These are phyloP conservation scores for Populus davidiana DNA, from an alignment of 345 rosid genomes.

Conservation along the genomic window DNA sequence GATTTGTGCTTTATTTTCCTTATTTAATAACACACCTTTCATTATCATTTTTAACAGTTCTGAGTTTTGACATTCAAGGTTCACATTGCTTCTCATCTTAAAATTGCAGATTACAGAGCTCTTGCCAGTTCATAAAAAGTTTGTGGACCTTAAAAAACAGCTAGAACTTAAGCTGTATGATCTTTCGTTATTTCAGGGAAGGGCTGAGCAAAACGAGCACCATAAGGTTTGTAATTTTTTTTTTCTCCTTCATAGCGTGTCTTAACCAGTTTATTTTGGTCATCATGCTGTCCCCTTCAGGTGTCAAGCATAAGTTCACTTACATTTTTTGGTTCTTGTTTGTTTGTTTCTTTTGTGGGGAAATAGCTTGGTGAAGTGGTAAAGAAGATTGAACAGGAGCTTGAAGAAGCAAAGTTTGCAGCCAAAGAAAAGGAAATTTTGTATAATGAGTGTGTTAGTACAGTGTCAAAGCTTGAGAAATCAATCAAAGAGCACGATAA, in stretches of 20 bases:
- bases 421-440: constrained; percentile 63
- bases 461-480: constrained; percentile 61
- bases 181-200: constrained; percentile 75
- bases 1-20: neutral
- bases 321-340: constrained; percentile 5
- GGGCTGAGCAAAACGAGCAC: constrained; percentile 96
- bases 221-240: constrained; percentile 58
- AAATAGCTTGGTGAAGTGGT: constrained; percentile 76
- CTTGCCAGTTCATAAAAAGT: constrained; percentile 69
- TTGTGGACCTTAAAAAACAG: constrained; percentile 62
- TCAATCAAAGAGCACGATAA: constrained; percentile 76
- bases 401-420: constrained; percentile 60
- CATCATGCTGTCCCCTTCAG: constrained; percentile 7
- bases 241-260: constrained; percentile 1
- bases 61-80: neutral
- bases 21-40: neutral
- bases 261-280: constrained; percentile 8
- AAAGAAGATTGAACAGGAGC: constrained; percentile 77
- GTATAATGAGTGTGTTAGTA: constrained; percentile 48
- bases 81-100: constrained; percentile 24
- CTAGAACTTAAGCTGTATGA: constrained; percentile 85
- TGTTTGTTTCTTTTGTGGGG: neutral
- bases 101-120: constrained; percentile 71
- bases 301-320: constrained; percentile 3
- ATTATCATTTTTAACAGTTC: neutral